phyloP scores from a whole-genome alignment of 2,329 filamentous ascomycete species.

The Rhinocladiella similis region DNA sequence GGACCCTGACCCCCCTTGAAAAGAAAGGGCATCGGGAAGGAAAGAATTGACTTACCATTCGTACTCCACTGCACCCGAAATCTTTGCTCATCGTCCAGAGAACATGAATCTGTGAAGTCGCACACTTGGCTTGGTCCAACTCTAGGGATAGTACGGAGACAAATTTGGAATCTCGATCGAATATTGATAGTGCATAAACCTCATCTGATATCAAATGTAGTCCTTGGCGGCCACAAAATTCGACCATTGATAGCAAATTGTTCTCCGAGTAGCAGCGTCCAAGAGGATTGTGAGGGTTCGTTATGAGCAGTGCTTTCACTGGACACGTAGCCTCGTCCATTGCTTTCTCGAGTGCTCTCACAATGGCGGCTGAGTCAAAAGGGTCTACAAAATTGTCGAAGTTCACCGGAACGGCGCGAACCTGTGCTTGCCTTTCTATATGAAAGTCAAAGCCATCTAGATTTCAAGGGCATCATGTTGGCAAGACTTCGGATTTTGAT shows the following conservation, averaged over 20 bases:
- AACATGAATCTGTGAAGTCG: neutral
- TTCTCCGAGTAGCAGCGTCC: conserved; percentile 47
- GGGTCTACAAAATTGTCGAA: neutral
- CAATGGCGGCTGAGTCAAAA: neutral
- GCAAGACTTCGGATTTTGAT: neutral
- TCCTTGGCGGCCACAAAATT: conserved; percentile 48
- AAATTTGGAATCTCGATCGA: neutral
- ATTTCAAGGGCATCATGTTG: too few relatives aligned
- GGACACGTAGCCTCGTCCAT: neutral
- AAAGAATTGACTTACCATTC: neutral
- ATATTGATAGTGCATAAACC: conserved; percentile 48
- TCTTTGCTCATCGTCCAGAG: conserved; percentile 11
- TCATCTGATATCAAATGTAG: conserved; percentile 60
- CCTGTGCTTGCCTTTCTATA: neutral
- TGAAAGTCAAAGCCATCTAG: conserved; percentile 5
- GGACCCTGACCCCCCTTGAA: too few relatives aligned
- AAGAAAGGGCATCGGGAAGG: too few relatives aligned
- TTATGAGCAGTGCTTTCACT: conserved; percentile 49
- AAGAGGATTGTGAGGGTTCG: conserved; percentile 53
- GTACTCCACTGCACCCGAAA: conserved; percentile 1
- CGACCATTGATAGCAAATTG: conserved; percentile 44
- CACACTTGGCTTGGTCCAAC: neutral
- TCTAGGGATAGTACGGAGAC: conserved; percentile 1
- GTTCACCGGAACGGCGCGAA: neutral
- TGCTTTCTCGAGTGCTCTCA: conserved; percentile 4